A percentile compares a stretch with the other conserved stretches of the same genome.
phyloP scores from a whole-genome alignment of 2,329 filamentous ascomycete genomes.

The Talaromyces pinophilus region DNA sequence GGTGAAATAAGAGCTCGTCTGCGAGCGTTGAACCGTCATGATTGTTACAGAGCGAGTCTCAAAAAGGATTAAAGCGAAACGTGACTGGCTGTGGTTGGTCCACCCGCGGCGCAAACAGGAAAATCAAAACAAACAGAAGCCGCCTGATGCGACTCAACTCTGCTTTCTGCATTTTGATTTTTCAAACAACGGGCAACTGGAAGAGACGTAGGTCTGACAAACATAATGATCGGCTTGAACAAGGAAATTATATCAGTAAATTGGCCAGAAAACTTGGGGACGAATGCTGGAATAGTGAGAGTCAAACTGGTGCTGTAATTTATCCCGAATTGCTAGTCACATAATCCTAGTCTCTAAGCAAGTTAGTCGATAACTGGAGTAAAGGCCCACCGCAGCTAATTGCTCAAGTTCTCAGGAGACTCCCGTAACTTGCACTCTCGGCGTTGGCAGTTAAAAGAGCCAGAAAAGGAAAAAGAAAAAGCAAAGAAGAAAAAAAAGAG shows the following conservation, averaged over 20 bases:
- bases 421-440: not conserved
- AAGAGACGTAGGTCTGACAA: not conserved
- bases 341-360: not conserved
- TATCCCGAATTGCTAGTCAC: not conserved
- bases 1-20: not conserved
- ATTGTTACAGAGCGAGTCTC: slow-evolving; percentile 3
- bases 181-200: not conserved
- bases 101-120: slow-evolving; percentile 26
- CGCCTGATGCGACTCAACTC: not conserved
- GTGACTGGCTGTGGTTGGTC: slow-evolving; percentile 12
- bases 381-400: not conserved
- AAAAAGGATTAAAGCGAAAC: not conserved
- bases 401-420: slow-evolving; percentile 1
- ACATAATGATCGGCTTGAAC: not conserved
- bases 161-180: not conserved
- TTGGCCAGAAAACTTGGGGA: not conserved
- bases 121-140: slow-evolving; percentile 37
- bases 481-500: not conserved
- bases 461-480: slow-evolving; percentile 11
- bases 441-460: not conserved
- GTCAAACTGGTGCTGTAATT: not conserved
- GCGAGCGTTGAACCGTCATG: not conserved
- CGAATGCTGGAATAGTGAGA: not conserved
- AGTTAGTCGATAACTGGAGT: not conserved
- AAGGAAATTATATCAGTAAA: not conserved